Base-by-base conservation (phyloP, 2,329 filamentous ascomycete species). In the Lasiodiplodia hormozganensis region DNA sequence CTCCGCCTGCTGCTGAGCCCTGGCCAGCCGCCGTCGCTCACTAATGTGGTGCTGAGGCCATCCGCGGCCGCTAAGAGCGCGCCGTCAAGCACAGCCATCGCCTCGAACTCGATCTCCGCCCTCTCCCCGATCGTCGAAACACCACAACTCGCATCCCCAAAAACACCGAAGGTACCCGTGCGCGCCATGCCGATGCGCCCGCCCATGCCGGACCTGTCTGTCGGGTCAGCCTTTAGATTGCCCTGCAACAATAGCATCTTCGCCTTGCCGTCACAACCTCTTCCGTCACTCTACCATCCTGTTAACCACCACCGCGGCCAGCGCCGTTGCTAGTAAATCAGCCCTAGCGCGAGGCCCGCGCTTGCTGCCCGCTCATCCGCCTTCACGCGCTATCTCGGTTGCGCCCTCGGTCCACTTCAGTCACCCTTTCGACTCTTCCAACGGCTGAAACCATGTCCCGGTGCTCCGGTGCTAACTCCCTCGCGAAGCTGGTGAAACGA, bases 321-420 rank as follows among this genome's bases (percentile, higher is more conserved):
- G 23, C 54, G 31, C 56, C 56, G 56, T 47, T 36, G 31, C 38
- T 60, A 21, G n/a, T 14, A 14, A 56, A 56, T 56, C 53, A 56
- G 28, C 53, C 21, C 54, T 38, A 8, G 31, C 34, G n/a, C 54
- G 31, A 12, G 36, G 36, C 36, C 23, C 56, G 31, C 38, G 56
- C 56, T 36, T 47, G 38, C 21, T 18, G 14, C 16, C 38, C 36
- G 21, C n/a, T 11, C 38, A 1, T 47, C 36, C 36, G 21, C 4
- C 3, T 38, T 18, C 36, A n/a, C 49, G 11, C 25, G 49, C 51
- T 7, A 53, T 28, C 51, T n/a, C 25, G 34, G 18, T 21, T 36
- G 1, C 11, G 21, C n/a, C 18, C 31, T 40, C 21, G 34, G 21
- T 28, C 28, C 28, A 28, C 28, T 28, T 6, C 28, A 28, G 28